These are phyloP conservation scores for Diversispora epigaea DNA, from an alignment of 192 early-diverging fungal genomes.

Conservation along the genomic window DNA sequence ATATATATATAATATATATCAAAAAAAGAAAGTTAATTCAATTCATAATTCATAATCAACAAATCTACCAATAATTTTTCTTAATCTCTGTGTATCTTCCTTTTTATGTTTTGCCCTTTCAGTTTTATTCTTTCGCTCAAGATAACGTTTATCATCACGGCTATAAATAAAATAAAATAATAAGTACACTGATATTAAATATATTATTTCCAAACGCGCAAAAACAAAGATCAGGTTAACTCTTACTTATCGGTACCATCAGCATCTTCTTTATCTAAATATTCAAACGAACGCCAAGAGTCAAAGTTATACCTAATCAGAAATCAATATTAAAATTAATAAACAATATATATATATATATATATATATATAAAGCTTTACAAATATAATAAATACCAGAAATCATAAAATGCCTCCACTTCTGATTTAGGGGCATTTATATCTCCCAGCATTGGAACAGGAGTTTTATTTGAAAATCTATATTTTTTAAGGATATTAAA, in stretches of 20 bases:
- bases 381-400: constrained; percentile 46
- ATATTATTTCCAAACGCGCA: too few species aligned
- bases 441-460: constrained; percentile 83
- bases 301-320: constrained; percentile 68
- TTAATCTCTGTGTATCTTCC: constrained; percentile 91
- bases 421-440: constrained; percentile 56
- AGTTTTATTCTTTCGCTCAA: constrained; percentile 94
- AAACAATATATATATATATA: not conserved
- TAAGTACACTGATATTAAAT: not conserved
- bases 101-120: constrained; percentile 92
- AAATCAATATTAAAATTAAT: not conserved
- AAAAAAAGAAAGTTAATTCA: too few species aligned
- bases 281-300: constrained; percentile 98
- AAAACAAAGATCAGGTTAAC: too few species aligned
- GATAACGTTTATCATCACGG: constrained; percentile 95
- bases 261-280: constrained; percentile 94
- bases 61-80: constrained; percentile 67
- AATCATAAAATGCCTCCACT: constrained; percentile 82
- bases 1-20: too few species aligned
- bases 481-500: not conserved
- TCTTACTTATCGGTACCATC: constrained; percentile 72
- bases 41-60: too few species aligned
- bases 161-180: constrained; percentile 30
- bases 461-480: constrained; percentile 88
- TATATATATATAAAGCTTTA: not conserved